Conservation (phyloP, 176 grass and related monocot genomes). For the Guadua angustifolia region DNA sequence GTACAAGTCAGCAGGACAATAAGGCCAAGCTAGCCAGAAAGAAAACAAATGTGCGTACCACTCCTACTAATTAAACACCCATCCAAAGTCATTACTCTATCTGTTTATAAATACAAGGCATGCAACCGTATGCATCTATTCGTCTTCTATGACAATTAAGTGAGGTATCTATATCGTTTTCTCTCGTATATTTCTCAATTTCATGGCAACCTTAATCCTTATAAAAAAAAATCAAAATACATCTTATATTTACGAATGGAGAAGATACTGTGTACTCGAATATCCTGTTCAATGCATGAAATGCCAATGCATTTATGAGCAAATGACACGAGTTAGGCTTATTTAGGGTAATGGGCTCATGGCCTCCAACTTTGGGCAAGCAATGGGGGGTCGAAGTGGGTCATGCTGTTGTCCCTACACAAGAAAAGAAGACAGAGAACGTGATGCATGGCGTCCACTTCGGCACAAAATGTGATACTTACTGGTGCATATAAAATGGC, state of each 20-base stretch:
- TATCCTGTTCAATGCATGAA: not conserved
- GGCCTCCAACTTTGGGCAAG: not conserved
- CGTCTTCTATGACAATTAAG: too few species aligned
- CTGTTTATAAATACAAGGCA: too few species aligned
- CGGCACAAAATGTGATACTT: too few species aligned
- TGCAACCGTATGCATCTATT: too few species aligned
- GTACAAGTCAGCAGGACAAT: not conserved
- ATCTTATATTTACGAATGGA: too few species aligned
- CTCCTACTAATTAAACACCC: not conserved
- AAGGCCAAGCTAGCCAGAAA: slow-evolving; percentile 7
- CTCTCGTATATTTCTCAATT: too few species aligned
- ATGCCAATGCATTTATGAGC: slow-evolving; percentile 8
- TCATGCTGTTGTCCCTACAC: slow-evolving; percentile 18
- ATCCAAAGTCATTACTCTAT: not conserved
- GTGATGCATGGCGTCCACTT: not conserved
- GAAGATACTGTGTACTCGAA: not conserved
- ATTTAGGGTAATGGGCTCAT: slow-evolving; percentile 18
- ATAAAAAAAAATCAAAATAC: too few species aligned
- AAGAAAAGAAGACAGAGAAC: not conserved
- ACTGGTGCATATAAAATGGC: too few species aligned
- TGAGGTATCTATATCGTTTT: too few species aligned
- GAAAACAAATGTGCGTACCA: not conserved
- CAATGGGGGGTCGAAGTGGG: too few species aligned
- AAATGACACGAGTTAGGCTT: slow-evolving; percentile 25
- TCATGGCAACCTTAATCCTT: too few species aligned